Conservation (phyloP, 1,139 yeast species). For the Wickerhamiella pararugosa region DNA sequence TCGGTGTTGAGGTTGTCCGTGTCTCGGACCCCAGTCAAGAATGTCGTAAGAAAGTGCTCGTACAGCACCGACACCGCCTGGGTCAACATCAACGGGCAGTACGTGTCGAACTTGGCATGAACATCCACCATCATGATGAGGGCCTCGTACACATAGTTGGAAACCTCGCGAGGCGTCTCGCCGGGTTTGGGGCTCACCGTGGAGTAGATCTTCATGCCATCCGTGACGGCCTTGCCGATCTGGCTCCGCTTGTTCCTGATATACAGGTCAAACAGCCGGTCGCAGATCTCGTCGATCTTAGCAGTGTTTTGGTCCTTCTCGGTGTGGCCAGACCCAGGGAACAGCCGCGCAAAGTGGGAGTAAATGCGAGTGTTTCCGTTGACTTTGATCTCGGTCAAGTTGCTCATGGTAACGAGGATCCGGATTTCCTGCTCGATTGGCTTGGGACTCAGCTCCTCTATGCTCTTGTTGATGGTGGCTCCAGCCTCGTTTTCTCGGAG, state of each 20-base stretch:
- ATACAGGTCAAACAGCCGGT: conserved; percentile 36
- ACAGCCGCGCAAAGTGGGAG: conserved; percentile 33
- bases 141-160: conserved; percentile 36
- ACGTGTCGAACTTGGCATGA: conserved; percentile 36
- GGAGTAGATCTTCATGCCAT: conserved; percentile 31
- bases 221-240: conserved; percentile 33
- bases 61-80: conserved; percentile 34
- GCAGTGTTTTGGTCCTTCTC: neutral
- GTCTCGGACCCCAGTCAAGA: conserved; percentile 33
- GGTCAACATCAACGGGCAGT: conserved; percentile 33
- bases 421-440: conserved; percentile 26
- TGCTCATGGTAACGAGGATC: conserved; percentile 33
- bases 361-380: conserved; percentile 34
- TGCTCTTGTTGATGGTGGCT: neutral
- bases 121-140: conserved; percentile 38
- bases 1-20: conserved; percentile 25
- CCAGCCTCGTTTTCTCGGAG: conserved; percentile 8
- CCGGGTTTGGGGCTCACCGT: conserved; percentile 31
- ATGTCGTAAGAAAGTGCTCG: conserved; percentile 30
- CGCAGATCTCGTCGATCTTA: conserved; percentile 34
- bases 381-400: conserved; percentile 34
- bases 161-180: conserved; percentile 24
- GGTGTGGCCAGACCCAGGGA: conserved; percentile 18
- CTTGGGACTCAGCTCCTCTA: conserved; percentile 10
- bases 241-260: conserved; percentile 35